Conservation (phyloP, 1,139 yeast genomes). For the Saccharomyces hybrid region DNA sequence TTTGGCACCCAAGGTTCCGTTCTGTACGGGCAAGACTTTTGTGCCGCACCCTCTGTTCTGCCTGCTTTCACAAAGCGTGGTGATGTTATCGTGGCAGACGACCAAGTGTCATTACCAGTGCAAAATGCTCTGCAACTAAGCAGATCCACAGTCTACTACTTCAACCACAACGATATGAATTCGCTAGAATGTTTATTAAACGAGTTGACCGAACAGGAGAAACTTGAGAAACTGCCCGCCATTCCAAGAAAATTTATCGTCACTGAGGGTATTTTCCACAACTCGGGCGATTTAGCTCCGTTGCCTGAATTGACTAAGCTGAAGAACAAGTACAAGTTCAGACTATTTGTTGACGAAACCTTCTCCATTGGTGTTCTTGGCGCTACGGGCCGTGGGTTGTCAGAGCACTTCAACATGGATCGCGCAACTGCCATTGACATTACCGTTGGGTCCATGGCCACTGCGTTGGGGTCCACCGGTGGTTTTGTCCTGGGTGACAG, state of each 20-base stretch:
- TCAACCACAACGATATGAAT: slow-evolving; percentile 79
- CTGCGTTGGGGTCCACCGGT: slow-evolving; percentile 82
- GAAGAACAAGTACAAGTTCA: slow-evolving; percentile 73
- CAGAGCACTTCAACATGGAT: slow-evolving; percentile 60
- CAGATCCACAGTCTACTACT: slow-evolving; percentile 79
- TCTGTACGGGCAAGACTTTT: slow-evolving; percentile 87
- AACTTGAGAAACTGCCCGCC: slow-evolving; percentile 56
- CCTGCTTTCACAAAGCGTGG: slow-evolving; percentile 96
- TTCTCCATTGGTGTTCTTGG: slow-evolving; percentile 85
- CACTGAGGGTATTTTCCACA: slow-evolving; percentile 83
- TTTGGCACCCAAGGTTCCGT: slow-evolving; percentile 74
- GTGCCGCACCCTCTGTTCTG: slow-evolving; percentile 89
- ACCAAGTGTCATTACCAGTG: slow-evolving; percentile 64
- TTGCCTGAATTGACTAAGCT: slow-evolving; percentile 63
- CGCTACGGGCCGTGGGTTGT: slow-evolving; percentile 72
- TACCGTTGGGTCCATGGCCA: slow-evolving; percentile 81
- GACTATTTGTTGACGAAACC: slow-evolving; percentile 82
- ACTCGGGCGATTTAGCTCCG: slow-evolving; percentile 74
- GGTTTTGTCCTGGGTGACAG: slow-evolving; percentile 87
- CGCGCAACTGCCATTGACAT: slow-evolving; percentile 59
- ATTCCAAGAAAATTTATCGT: slow-evolving; percentile 81
- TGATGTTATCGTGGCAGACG: slow-evolving; percentile 83
- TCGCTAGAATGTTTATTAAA: slow-evolving; percentile 66
- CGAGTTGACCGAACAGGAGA: slow-evolving; percentile 53
- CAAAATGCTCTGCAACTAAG: slow-evolving; percentile 86